These are phyloP conservation scores for Linnemannia schmuckeri DNA, from an alignment of 192 early-diverging fungal species.

Conservation along the genomic window DNA sequence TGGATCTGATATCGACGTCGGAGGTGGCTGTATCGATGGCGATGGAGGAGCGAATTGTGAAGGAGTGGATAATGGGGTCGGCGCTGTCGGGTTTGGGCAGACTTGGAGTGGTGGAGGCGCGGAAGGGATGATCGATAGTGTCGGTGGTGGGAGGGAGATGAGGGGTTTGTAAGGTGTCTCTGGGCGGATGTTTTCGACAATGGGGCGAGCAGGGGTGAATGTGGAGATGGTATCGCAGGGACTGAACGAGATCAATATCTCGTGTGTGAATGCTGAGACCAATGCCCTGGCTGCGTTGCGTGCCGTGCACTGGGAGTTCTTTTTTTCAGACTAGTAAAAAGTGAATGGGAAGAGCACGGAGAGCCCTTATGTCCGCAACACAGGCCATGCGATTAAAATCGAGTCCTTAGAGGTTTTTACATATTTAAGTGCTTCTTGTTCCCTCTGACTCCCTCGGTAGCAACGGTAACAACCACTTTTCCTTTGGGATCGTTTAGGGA, in stretches of 20 bases:
- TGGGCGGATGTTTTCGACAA: slow-evolving; percentile 91
- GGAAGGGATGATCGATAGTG: slow-evolving; percentile 91
- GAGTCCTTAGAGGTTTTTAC: no score
- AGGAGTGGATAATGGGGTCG: slow-evolving; percentile 75
- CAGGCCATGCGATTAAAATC: no score
- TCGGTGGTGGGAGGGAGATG: slow-evolving; percentile 96
- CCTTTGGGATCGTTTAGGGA: no score
- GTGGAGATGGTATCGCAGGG: slow-evolving; percentile 99
- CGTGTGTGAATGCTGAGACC: slow-evolving; percentile 83
- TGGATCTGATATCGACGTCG: slow-evolving; percentile 93
- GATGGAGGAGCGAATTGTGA: slow-evolving; percentile 62
- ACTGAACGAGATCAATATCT: slow-evolving; percentile 97
- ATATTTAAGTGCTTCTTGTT: no score
- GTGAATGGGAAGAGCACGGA: no score
- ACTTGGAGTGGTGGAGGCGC: slow-evolving; percentile 86
- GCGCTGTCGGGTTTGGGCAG: slow-evolving; percentile 84
- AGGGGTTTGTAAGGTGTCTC: slow-evolving; percentile 95
- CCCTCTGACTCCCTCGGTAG: no score
- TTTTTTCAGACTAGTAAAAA: neutral
- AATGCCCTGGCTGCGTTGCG: neutral
- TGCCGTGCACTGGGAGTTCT: neutral
- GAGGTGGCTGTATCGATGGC: slow-evolving; percentile 96
- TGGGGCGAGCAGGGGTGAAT: slow-evolving; percentile 90
- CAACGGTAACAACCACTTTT: no score
- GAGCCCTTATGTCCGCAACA: no score